phyloP scores from a whole-genome alignment of 1,284 basidiomycete genomes.

The Cutaneotrichosporon sp. region DNA sequence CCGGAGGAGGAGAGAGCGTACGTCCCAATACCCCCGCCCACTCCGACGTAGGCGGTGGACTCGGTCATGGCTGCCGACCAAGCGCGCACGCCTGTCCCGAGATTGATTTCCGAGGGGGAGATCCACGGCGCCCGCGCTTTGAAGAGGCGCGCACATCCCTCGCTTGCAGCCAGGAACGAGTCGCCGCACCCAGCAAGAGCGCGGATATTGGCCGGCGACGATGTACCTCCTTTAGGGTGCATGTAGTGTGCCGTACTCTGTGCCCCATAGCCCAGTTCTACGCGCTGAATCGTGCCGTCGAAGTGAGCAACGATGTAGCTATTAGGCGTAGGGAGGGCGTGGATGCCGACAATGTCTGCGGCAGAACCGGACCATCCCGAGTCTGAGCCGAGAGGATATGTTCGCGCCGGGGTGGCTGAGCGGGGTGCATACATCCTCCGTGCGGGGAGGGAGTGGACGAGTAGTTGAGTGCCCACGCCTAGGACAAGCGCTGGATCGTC shows the following conservation, averaged over 20 bases:
- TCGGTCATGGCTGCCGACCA: conserved; percentile 40
- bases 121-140: conserved; percentile 41
- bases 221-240: conserved; percentile 18
- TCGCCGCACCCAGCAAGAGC: conserved; percentile 17
- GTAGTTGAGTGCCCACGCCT: conserved; percentile 37
- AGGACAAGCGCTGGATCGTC: conserved; percentile 31
- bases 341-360: conserved; percentile 42
- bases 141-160: conserved; percentile 31
- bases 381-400: conserved; percentile 27
- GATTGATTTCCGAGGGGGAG: conserved; percentile 27
- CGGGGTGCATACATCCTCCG: conserved; percentile 1
- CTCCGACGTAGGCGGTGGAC: conserved; percentile 15
- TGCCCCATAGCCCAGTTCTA: conserved; percentile 12
- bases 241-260: conserved; percentile 22
- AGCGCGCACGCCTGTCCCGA: conserved; percentile 26
- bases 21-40: conserved; percentile 17
- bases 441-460: conserved; percentile 35
- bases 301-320: conserved; percentile 37
- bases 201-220: conserved; percentile 18
- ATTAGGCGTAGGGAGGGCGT: conserved; percentile 23
- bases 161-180: conserved; percentile 32
- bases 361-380: conserved; percentile 22
- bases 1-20: background rate
- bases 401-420: conserved; percentile 13
- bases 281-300: conserved; percentile 43